Base-by-base conservation (phyloP, 2,329 filamentous ascomycete species). In the Pestalotiopsis sp. region DNA sequence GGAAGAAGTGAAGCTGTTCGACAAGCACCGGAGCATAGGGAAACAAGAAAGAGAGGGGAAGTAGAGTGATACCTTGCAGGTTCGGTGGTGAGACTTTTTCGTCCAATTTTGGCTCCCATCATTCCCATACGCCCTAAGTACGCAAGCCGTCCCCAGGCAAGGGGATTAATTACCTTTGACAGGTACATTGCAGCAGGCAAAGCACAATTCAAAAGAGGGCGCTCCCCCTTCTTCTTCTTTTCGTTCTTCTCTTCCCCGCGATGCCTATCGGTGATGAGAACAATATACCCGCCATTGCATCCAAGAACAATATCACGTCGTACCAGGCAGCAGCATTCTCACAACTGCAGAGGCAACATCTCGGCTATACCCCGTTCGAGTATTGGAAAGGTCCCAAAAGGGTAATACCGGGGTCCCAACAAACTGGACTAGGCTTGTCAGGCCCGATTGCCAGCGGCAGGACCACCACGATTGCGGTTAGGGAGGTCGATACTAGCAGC, bases 331-430 rank as follows among this genome's bases (percentile, higher is more conserved):
- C 67, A 60, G 64, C 67, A 23, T 49, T 40, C 31, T 14, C 36
- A 11, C 41, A 23, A 20, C 58, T 36, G 41, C 68, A 58, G 20
- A 62, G 45, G 11, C 20, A 59, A 17, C 41, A 68, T 13, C 56
- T 70, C 4, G 69, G 69, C 12, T 70, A 70, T 65, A 61, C 56
- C 14, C 69, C 69, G 12, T 70, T 70, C 27, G 69, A 70, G 57
- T 70, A 70, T 63, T 70, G 69, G 69, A 70, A 70, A 52, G 69
- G 69, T 57, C 69, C 69, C n/a, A 70, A 66, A 58, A 65, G 64
- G 17, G 68, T 69, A 38, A 56, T 68, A 41, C 67, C 67, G 14
- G 38, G 57, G 36, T 41, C 56, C 11, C 17, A 66, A 36, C 65
- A 20, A 20, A 36, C 56, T 36, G 7, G 31, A 36, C 31, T 7